Conservation (phyloP, 2,329 filamentous ascomycete genomes). For the Scedosporium minutisporum region DNA sequence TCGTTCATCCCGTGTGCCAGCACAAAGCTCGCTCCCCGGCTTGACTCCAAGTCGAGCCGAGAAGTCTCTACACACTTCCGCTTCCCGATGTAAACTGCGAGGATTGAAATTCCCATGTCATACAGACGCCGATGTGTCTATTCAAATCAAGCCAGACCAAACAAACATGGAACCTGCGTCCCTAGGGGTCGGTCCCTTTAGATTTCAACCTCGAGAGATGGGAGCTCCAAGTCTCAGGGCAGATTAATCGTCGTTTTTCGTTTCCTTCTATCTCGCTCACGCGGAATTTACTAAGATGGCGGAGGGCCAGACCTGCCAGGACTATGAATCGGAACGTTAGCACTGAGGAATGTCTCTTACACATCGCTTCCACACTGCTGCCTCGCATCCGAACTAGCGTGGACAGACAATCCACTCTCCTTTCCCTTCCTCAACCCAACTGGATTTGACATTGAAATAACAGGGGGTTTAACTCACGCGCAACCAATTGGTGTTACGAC, state of each 20-base stretch:
- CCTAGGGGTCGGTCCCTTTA: too few species aligned
- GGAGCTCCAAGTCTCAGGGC: neutral
- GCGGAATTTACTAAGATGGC: neutral
- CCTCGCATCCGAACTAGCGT: too few species aligned
- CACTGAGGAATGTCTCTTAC: neutral
- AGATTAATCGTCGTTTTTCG: neutral
- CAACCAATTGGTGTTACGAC: conserved; percentile 47
- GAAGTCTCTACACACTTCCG: neutral
- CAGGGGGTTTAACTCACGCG: conserved; percentile 33
- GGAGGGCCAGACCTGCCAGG: neutral
- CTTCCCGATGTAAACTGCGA: neutral
- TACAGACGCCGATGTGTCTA: neutral
- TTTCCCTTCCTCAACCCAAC: neutral
- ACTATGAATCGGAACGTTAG: neutral
- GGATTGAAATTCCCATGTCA: neutral
- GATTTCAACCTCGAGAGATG: neutral
- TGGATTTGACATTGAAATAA: neutral
- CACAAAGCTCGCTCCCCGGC: too few species aligned
- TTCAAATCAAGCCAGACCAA: neutral
- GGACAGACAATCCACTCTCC: too few species aligned
- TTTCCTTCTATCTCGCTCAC: neutral
- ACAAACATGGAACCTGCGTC: neutral
- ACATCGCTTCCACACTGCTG: too few species aligned
- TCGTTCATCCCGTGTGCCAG: neutral
- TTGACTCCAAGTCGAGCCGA: neutral